Evolutionary conservation across 2,329 filamentous ascomycete genomes (phyloP), one percentile per base, ranked within the genome.

Genomic region (Nigrospora oryzae): DNA sequence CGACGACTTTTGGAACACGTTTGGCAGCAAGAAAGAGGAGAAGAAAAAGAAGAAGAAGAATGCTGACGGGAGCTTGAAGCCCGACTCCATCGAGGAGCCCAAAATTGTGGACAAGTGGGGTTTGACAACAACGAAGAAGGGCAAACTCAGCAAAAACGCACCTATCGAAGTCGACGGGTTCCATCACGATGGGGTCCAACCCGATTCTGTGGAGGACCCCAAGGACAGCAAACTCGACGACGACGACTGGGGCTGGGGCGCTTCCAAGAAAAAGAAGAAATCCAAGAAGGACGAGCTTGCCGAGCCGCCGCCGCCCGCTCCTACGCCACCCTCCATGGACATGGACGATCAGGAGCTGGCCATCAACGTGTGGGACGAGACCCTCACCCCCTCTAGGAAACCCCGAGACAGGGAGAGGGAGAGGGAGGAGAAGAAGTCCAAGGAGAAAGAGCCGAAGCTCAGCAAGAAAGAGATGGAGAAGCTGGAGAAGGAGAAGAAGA

Each of bases 141-240:
- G 75, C 56, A 79, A 79, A 58, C 62, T 64, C 37, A 75, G 57
- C 46, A 74, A 70, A 55, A 78, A 77, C 54, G 63, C 66, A 13
- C 65, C 70, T 7, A 58, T 73, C 19, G 70, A 77, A 46, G 62
- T 75, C 36, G 57, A 70, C 28, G 68, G 69, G 38, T 65, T 66
- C 47, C 66, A 69, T 33, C 63, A 72, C 51, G 66, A 74, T 49
- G 68, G 66, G 45, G 63, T 69, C 23, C 66, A 72, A 48, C 68
- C 71, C 45, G 67, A 69, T 46, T 68, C 69, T 30, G 63, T 68
- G 40, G 67, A 68, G 53, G 68, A 71, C 54, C 56, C 57, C 44
- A 67, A 69, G 56, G 65, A 62, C 52, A 60, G 60, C 58, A 64
- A 71, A 55, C 61, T 68, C 56, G 64, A 71, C 52, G 59, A 65